These are phyloP conservation scores for Penicillium concentricum DNA, from an alignment of 2,329 filamentous ascomycete species.

Conservation along the genomic window DNA sequence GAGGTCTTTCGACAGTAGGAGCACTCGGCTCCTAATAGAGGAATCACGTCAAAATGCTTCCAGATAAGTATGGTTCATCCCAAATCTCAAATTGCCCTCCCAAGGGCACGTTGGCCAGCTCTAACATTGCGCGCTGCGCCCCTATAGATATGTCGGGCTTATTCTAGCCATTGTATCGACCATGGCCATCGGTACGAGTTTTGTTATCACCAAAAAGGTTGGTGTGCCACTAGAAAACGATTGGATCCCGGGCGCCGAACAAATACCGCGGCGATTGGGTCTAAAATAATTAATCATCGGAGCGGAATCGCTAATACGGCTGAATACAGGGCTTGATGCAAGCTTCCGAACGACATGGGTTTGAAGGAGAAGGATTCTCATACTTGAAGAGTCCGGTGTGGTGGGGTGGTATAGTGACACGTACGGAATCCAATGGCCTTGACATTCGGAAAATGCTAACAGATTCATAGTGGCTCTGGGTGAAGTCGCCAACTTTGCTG, in stretches of 20 bases:
- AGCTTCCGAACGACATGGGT: conserved; percentile 86
- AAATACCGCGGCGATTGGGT: not conserved
- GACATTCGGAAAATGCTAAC: conserved; percentile 21
- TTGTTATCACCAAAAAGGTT: conserved; percentile 99
- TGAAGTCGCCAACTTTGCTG: conserved; percentile 95
- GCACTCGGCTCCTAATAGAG: conserved; percentile 36
- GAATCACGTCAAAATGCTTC: conserved; percentile 37
- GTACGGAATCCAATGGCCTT: conserved; percentile 53
- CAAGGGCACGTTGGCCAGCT: conserved; percentile 15
- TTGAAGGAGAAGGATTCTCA: conserved; percentile 92
- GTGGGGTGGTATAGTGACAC: conserved; percentile 91
- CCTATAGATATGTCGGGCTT: conserved; percentile 47
- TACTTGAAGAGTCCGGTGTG: conserved; percentile 94
- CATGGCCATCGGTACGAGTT: conserved; percentile 67
- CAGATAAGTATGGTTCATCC: conserved; percentile 41
- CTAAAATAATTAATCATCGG: not conserved
- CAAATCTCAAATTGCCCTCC: not conserved
- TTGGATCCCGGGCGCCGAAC: not conserved
- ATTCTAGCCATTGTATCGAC: conserved; percentile 49
- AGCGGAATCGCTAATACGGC: conserved; percentile 19
- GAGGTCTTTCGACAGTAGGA: conserved; percentile 34
- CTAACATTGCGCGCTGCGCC: conserved; percentile 23
- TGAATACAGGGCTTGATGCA: conserved; percentile 74
- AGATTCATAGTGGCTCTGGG: conserved; percentile 72
- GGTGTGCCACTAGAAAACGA: conserved; percentile 24